Conservation (phyloP, 805 yeast genomes). For the Candida arabinofermentans region DNA sequence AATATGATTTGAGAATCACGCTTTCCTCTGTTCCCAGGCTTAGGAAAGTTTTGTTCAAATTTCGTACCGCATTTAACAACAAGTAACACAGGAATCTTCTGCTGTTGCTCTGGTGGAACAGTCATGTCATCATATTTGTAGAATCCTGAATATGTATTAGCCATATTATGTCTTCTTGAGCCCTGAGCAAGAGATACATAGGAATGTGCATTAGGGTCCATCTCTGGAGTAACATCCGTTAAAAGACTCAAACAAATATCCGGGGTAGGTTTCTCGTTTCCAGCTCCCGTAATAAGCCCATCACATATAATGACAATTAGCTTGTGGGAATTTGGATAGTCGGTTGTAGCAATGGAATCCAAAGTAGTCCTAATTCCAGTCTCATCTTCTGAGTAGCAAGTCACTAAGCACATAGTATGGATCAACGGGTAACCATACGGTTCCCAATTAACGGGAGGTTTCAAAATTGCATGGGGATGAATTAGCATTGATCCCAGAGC, state of each 20-base stretch:
- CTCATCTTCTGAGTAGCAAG: slow-evolving; percentile 93
- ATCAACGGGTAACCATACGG: slow-evolving; percentile 81
- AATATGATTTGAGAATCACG: slow-evolving; percentile 90
- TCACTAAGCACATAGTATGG: slow-evolving; percentile 72
- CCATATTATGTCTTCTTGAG: slow-evolving; percentile 93
- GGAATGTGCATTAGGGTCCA: slow-evolving; percentile 75
- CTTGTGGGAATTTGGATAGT: slow-evolving; percentile 93
- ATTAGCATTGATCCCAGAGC: slow-evolving; percentile 56
- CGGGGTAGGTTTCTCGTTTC: slow-evolving; percentile 83
- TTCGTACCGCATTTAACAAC: slow-evolving; percentile 89
- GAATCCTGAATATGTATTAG: slow-evolving; percentile 92
- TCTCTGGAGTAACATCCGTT: slow-evolving; percentile 72
- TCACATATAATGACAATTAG: slow-evolving; percentile 83
- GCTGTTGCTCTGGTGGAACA: slow-evolving; percentile 77
- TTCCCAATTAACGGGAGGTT: slow-evolving; percentile 85
- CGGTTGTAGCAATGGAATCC: slow-evolving; percentile 92
- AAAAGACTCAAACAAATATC: slow-evolving; percentile 86
- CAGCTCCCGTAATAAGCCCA: slow-evolving; percentile 92
- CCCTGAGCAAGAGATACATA: slow-evolving; percentile 97
- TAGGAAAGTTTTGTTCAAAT: slow-evolving; percentile 61
- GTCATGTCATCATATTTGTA: slow-evolving; percentile 79
- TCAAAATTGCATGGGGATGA: slow-evolving; percentile 80
- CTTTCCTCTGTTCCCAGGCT: slow-evolving; percentile 94
- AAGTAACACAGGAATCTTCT: slow-evolving; percentile 72
- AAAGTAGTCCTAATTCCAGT: slow-evolving; percentile 81